These are phyloP conservation scores for Metarhizium anisopliae DNA, from an alignment of 2,329 filamentous ascomycete genomes.

Conservation along the genomic window DNA sequence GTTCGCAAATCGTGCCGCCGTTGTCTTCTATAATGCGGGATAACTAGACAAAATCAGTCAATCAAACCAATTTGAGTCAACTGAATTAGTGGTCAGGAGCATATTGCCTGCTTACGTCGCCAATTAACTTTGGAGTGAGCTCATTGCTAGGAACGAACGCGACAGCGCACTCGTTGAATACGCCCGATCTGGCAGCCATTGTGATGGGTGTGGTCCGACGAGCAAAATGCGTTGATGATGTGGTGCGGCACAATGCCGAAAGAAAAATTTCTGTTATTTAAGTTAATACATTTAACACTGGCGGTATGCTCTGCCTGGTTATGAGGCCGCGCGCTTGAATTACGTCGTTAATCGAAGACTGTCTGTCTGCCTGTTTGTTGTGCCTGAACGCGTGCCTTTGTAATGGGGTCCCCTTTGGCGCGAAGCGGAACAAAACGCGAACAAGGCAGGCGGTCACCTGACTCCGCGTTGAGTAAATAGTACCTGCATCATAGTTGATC, in stretches of 20 bases:
- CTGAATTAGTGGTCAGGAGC: not conserved
- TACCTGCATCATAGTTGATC: not conserved
- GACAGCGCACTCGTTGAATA: slow-evolving; percentile 34
- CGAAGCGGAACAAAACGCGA: slow-evolving; percentile 22
- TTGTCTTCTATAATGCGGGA: slow-evolving; percentile 34
- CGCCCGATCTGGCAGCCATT: slow-evolving; percentile 21
- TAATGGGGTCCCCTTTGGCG: not conserved
- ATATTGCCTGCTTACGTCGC: slow-evolving; percentile 23
- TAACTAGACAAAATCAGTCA: slow-evolving; percentile 23
- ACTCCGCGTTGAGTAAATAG: not conserved
- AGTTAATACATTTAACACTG: not conserved
- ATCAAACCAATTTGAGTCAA: not conserved
- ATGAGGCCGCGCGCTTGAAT: not conserved
- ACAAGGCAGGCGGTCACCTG: slow-evolving; percentile 27
- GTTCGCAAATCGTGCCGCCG: slow-evolving; percentile 40
- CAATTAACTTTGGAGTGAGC: slow-evolving; percentile 30
- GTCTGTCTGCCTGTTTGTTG: not conserved
- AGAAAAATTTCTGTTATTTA: not conserved
- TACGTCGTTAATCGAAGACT: not conserved
- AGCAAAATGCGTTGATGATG: not conserved
- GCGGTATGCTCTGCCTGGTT: not conserved
- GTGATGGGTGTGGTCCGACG: slow-evolving; percentile 1
- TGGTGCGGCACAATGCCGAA: not conserved
- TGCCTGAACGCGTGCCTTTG: slow-evolving; percentile 9
- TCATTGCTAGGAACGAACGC: slow-evolving; percentile 35